phyloP scores from a whole-genome alignment of 2,329 filamentous ascomycete species.

The Xylariaceae sp. region DNA sequence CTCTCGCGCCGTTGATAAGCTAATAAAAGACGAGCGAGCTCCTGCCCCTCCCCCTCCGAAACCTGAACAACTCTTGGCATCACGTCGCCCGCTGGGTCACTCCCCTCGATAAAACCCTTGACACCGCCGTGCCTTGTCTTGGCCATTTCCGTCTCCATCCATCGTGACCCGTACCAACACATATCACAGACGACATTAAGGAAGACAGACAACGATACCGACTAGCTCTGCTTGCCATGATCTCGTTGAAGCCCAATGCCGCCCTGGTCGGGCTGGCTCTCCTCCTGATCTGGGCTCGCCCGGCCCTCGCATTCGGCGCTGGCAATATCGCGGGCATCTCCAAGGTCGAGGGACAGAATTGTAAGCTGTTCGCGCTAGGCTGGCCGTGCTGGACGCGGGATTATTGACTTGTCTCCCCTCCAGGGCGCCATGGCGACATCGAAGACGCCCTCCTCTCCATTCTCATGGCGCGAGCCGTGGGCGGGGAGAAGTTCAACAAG shows the following conservation, averaged over 20 bases:
- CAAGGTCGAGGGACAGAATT: conserved; percentile 78
- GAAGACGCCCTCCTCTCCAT: conserved; percentile 81
- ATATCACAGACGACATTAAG: too few species aligned
- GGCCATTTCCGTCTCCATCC: too few species aligned
- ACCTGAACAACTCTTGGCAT: conserved; percentile 4
- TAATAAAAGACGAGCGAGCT: background rate
- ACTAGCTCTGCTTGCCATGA: too few species aligned
- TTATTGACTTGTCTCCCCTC: too few species aligned
- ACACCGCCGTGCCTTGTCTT: background rate
- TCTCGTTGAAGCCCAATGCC: conserved; percentile 39
- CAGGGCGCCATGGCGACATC: conserved; percentile 82
- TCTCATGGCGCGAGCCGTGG: conserved; percentile 44
- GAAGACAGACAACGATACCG: too few species aligned
- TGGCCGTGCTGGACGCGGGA: too few species aligned
- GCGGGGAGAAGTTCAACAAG: conserved; percentile 77
- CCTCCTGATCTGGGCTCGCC: conserved; percentile 59
- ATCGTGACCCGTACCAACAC: too few species aligned
- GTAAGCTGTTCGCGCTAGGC: conserved; percentile 37
- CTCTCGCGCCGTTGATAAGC: too few species aligned
- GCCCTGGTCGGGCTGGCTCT: conserved; percentile 50
- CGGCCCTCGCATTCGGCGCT: conserved; percentile 72
- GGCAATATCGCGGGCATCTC: conserved; percentile 81
- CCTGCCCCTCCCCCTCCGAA: conserved; percentile 3
- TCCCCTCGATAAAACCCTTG: background rate
- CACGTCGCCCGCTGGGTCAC: conserved; percentile 10